Evolutionary conservation across 108 stramenopile genomes (phyloP).

Genomic region (Nitzschia sp.): DNA sequence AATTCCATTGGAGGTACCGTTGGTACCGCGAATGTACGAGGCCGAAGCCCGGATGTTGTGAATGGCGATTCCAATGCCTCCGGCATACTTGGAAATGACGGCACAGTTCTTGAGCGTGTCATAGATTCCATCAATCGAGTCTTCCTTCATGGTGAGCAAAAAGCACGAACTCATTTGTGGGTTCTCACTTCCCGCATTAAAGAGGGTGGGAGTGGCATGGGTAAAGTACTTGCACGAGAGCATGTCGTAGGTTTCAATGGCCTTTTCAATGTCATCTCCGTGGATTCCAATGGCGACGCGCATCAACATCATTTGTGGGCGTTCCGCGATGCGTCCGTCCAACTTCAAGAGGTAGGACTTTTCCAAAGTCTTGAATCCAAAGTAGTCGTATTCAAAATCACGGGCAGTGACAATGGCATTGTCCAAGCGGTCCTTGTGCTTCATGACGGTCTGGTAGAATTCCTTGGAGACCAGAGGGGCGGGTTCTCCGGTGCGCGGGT

Average conservation of each 20-base stretch:
- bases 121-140: constrained; percentile 99
- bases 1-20: constrained; percentile 98
- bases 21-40: constrained; percentile 97
- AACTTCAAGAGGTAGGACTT: constrained; percentile 94
- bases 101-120: constrained; percentile 99
- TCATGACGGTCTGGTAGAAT: constrained; percentile 84
- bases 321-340: constrained; percentile 92
- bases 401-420: constrained; percentile 88
- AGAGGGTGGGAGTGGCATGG: constrained; percentile 99
- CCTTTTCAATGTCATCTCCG: constrained; percentile 86
- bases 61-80: constrained; percentile 96
- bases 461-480: constrained; percentile 87
- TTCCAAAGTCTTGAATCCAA: constrained; percentile 99
- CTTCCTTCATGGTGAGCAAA: constrained; percentile 94
- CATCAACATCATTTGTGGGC: constrained; percentile 99
- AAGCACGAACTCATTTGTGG: constrained; percentile 99
- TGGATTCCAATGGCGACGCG: constrained; percentile 98
- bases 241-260: constrained; percentile 95
- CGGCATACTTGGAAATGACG: constrained; percentile 98
- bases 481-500: constrained; percentile 91
- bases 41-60: constrained; percentile 93
- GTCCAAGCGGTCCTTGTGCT: constrained; percentile 81
- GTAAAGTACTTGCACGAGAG: constrained; percentile 96
- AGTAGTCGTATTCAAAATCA: constrained; percentile 98
- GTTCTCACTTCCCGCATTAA: constrained; percentile 95